These are phyloP conservation scores for Elasticomyces elasticus DNA, from an alignment of 495 filamentous ascomycete species.

Conservation along the genomic window DNA sequence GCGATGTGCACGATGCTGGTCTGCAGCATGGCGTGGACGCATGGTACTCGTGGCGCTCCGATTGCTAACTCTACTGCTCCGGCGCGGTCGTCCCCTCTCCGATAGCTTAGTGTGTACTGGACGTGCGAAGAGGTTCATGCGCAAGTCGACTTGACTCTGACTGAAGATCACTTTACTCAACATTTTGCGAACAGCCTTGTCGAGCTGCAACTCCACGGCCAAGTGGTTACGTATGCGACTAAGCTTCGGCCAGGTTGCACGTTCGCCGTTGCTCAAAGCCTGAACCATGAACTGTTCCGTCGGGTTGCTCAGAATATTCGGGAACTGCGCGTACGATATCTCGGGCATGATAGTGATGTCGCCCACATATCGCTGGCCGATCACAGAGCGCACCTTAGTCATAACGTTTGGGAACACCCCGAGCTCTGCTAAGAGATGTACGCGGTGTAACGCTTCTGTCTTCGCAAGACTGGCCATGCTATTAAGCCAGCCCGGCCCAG, in stretches of 20 bases:
- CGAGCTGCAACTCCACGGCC: constrained; percentile 77
- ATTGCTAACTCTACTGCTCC: constrained; percentile 8
- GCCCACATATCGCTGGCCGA: constrained; percentile 87
- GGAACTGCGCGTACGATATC: constrained; percentile 63
- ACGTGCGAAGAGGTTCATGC: constrained; percentile 22
- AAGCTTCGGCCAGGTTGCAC: constrained; percentile 84
- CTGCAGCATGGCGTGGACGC: background rate
- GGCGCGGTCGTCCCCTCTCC: constrained; percentile 4
- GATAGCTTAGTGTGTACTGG: background rate
- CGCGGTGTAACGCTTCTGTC: constrained; percentile 67
- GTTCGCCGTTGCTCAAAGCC: constrained; percentile 64
- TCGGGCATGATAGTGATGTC: constrained; percentile 90
- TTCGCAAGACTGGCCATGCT: constrained; percentile 66
- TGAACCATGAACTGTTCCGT: constrained; percentile 78
- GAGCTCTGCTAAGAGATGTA: constrained; percentile 71
- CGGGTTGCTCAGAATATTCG: constrained; percentile 73
- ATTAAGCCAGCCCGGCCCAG: constrained; percentile 51
- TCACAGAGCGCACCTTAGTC: constrained; percentile 67
- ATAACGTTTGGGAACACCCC: constrained; percentile 73
- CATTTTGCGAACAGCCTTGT: constrained; percentile 68
- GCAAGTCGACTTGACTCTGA: constrained; percentile 56
- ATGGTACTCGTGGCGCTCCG: constrained; percentile 1
- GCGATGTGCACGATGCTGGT: background rate
- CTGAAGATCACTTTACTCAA: constrained; percentile 71
- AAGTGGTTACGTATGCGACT: constrained; percentile 71